Evolutionary conservation across 2,329 filamentous ascomycete genomes (phyloP).

Genomic region (Zasmidium cellare): DNA sequence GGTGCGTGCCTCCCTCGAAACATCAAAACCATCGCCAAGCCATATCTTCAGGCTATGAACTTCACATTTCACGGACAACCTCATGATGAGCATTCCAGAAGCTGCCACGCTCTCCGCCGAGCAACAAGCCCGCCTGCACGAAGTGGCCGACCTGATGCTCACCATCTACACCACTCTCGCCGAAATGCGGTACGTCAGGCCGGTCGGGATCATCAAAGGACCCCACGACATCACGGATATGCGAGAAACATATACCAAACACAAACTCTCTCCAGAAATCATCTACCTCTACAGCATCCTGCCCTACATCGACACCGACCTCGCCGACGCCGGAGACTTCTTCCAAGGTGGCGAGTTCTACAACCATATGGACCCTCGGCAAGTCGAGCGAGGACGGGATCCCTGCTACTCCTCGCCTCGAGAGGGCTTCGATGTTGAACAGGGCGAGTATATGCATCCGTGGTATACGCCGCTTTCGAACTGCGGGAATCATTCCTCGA

Average conservation of each 20-base stretch:
- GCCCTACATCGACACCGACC: conserved; percentile 10
- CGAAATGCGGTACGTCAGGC: conserved; percentile 12
- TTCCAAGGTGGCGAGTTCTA: conserved; percentile 12
- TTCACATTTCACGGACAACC: too few relatives aligned
- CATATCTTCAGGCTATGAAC: too few relatives aligned
- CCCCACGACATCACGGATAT: conserved; percentile 12
- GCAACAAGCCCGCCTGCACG: conserved; percentile 11
- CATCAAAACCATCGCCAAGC: too few relatives aligned
- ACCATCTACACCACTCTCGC: conserved; percentile 16
- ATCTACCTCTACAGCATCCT: conserved; percentile 17
- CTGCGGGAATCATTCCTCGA: conserved; percentile 5
- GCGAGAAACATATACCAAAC: background rate
- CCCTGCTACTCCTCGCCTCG: conserved; percentile 2
- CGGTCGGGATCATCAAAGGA: conserved; percentile 10
- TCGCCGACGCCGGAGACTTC: conserved; percentile 10
- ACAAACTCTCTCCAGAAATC: conserved; percentile 10
- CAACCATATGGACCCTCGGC: background rate
- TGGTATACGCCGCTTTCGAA: conserved; percentile 11
- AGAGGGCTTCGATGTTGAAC: conserved; percentile 3
- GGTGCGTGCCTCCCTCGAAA: too few relatives aligned
- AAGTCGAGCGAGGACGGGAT: conserved; percentile 7
- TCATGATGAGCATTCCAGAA: too few relatives aligned
- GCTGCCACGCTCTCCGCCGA: too few relatives aligned
- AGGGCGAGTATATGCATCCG: conserved; percentile 11
- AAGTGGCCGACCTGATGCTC: conserved; percentile 16